Percentiles rank a stretch among this genome's conserved stretches.
phyloP scores from a whole-genome alignment of 805 yeast species.

The Teunomyces funiuensis region DNA sequence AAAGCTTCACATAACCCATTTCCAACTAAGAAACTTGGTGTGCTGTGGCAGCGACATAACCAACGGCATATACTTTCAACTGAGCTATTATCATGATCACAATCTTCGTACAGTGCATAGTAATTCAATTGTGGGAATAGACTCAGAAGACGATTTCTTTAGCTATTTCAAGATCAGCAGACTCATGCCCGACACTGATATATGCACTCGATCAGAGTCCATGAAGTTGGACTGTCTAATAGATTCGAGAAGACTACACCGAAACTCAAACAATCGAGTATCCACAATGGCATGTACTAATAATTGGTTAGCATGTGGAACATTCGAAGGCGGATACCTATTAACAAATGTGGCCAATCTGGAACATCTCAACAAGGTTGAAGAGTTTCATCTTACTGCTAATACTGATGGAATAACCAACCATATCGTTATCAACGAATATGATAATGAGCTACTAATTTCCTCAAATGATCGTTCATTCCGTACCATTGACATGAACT shows the following conservation, averaged over 20 bases:
- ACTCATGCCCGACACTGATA: constrained; percentile 28
- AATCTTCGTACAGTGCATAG: constrained; percentile 25
- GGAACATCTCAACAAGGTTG: constrained; percentile 13
- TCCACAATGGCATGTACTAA: constrained; percentile 49
- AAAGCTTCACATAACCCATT: constrained; percentile 53
- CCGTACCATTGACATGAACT: constrained; percentile 39
- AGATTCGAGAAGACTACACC: constrained; percentile 31
- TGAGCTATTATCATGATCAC: constrained; percentile 32
- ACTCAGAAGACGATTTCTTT: constrained; percentile 27
- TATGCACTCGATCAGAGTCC: constrained; percentile 11
- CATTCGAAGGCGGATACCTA: constrained; percentile 52
- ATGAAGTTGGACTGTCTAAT: constrained; percentile 40
- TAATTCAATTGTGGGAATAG: constrained; percentile 12
- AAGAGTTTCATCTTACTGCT: constrained; percentile 41
- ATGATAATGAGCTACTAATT: constrained; percentile 34
- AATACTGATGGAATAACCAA: constrained; percentile 54
- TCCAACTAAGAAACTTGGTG: constrained; percentile 55
- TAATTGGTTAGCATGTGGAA: constrained; percentile 48
- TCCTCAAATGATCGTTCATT: constrained; percentile 52
- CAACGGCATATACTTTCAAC: constrained; percentile 41
- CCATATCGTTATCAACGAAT: constrained; percentile 39
- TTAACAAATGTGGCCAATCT: constrained; percentile 34
- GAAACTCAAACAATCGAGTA: constrained; percentile 39
- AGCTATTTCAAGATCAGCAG: constrained; percentile 38
- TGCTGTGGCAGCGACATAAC: constrained; percentile 34